Conservation (phyloP, 2,329 filamentous ascomycete species). For the Aulographum hederae region DNA sequence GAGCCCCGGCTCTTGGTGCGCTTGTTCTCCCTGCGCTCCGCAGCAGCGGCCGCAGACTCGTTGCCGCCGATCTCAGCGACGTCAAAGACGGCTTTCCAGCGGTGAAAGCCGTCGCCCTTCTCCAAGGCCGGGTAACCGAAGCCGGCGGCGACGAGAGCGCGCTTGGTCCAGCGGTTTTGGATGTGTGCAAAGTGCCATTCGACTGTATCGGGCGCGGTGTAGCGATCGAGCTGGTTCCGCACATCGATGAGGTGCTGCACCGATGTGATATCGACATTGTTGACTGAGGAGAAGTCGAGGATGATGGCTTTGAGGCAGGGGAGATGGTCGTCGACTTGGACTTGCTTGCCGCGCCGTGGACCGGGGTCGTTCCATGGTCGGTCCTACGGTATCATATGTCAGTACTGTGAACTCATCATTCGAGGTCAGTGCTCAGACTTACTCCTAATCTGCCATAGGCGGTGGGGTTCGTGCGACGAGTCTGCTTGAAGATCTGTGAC, state of each 20-base stretch:
- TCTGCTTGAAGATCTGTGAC: constrained; percentile 32
- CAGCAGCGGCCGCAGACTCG: constrained; percentile 48
- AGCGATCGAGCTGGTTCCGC: constrained; percentile 79
- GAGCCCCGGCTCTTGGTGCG: constrained; percentile 8
- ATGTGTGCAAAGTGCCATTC: constrained; percentile 96
- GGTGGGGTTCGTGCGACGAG: constrained; percentile 56
- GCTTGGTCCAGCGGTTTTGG: constrained; percentile 88
- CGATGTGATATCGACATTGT: constrained; percentile 85
- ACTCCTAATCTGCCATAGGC: constrained; percentile 34
- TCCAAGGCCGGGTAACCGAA: constrained; percentile 62
- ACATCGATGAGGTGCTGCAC: constrained; percentile 87
- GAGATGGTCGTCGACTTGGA: constrained; percentile 28
- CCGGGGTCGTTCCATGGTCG: constrained; percentile 92
- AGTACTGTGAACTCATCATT: not conserved
- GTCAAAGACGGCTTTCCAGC: constrained; percentile 92
- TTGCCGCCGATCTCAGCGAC: constrained; percentile 70
- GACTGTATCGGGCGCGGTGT: constrained; percentile 61
- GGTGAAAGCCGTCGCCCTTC: constrained; percentile 33
- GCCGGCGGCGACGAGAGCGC: constrained; percentile 67
- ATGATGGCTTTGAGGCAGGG: constrained; percentile 77
- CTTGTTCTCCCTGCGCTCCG: constrained; percentile 45
- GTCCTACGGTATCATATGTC: constrained; percentile 27
- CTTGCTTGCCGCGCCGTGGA: constrained; percentile 37
- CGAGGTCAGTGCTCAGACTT: constrained; percentile 9
- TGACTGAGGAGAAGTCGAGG: constrained; percentile 82